A percentile compares a stretch with the other conserved stretches of the same genome.
These are phyloP conservation scores for Blastobotrys elegans DNA, from an alignment of 1,139 yeast genomes.

Conservation along the genomic window DNA sequence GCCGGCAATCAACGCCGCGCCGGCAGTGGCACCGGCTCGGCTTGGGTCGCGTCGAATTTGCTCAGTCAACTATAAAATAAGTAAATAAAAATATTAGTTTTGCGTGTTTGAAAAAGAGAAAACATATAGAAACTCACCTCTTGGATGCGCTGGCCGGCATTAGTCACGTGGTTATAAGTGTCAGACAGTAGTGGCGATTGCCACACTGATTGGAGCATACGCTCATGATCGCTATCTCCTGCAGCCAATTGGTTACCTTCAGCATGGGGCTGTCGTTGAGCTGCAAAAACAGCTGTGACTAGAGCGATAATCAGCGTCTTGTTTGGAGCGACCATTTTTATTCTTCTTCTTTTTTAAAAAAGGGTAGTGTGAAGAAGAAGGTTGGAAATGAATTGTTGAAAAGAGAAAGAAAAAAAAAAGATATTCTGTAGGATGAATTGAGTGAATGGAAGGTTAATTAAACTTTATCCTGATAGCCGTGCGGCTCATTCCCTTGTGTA, in stretches of 20 bases:
- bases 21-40: conserved; percentile 24
- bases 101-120: no score
- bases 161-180: conserved; percentile 13
- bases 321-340: neutral
- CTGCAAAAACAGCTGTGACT: neutral
- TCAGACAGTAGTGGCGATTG: neutral
- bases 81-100: no score
- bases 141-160: conserved; percentile 24
- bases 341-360: neutral
- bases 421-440: no score
- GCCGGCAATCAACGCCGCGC: conserved; percentile 28
- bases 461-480: neutral
- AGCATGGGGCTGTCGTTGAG: neutral
- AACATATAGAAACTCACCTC: no score
- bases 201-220: neutral
- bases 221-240: neutral
- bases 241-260: neutral
- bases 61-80: no score
- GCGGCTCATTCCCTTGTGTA: no score
- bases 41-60: conserved; percentile 19
- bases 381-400: no score
- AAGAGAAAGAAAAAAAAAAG: no score
- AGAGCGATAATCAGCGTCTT: neutral
- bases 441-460: no score
- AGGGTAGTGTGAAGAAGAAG: no score